Percentiles rank a stretch among this genome's conserved stretches.
These are phyloP conservation scores for Petunia secreta DNA, from an alignment of 257 asterid genomes.

Conservation along the genomic window DNA sequence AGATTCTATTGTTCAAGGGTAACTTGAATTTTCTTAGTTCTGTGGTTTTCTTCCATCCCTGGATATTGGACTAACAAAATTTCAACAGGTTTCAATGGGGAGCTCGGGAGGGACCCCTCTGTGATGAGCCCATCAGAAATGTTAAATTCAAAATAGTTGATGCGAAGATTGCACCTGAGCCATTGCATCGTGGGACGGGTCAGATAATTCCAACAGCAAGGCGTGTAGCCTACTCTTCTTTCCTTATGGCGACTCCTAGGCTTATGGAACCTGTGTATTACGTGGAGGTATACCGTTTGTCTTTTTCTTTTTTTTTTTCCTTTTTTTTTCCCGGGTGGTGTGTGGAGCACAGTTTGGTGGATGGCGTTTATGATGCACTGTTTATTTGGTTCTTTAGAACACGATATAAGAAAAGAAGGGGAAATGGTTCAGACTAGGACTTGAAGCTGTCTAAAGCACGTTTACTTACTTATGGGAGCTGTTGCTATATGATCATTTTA, in stretches of 20 bases:
- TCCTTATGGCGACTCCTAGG: constrained; percentile 86
- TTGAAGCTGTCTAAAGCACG: neutral
- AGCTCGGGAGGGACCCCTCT: constrained; percentile 94
- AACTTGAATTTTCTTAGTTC: constrained; percentile 26
- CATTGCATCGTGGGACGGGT: constrained; percentile 81
- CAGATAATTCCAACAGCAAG: constrained; percentile 91
- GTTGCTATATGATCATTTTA: neutral
- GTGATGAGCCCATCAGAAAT: constrained; percentile 89
- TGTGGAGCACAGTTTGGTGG: neutral
- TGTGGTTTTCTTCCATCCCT: constrained; percentile 11
- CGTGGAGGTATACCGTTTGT: constrained; percentile 57
- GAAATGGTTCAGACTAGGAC: too few species aligned
- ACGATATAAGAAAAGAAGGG: neutral
- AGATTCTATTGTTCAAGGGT: constrained; percentile 94
- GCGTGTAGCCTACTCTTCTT: constrained; percentile 86
- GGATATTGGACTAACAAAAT: constrained; percentile 26
- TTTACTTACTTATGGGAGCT: neutral
- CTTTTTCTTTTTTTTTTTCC: neutral
- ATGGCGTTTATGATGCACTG: neutral
- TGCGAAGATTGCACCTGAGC: constrained; percentile 92
- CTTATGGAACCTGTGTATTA: constrained; percentile 94
- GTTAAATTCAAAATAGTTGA: constrained; percentile 91
- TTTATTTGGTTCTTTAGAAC: neutral
- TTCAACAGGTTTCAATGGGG: constrained; percentile 93
- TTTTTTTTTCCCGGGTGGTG: neutral